Percentiles rank a stretch among this genome's conserved stretches.
Evolutionary conservation across 305 asterid species (phyloP).

Genomic region (Solanum chacoense): DNA sequence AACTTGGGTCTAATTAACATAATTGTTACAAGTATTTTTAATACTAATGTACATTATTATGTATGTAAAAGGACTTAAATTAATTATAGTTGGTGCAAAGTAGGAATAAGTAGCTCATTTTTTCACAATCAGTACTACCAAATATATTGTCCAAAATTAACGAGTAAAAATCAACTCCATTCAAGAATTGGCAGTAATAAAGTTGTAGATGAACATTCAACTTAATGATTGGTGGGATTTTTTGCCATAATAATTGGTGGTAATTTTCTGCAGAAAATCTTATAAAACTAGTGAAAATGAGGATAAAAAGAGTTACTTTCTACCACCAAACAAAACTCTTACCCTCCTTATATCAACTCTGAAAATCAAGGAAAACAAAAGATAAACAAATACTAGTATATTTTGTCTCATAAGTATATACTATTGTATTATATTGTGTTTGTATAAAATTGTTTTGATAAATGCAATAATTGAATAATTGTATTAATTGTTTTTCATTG

Average conservation of each 20-base stretch:
- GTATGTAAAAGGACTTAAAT: neutral
- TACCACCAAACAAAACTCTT: too few relatives aligned
- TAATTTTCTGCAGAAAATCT: neutral
- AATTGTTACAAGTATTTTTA: neutral
- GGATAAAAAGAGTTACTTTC: neutral
- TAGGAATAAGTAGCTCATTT: neutral
- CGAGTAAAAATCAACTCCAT: neutral
- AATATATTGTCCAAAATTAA: neutral
- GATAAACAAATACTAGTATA: too few relatives aligned
- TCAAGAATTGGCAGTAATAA: neutral
- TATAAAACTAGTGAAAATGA: neutral
- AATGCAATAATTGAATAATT: neutral
- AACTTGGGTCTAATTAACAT: neutral
- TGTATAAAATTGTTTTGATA: neutral
- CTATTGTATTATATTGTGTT: too few relatives aligned
- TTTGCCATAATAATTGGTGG: neutral
- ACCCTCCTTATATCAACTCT: too few relatives aligned
- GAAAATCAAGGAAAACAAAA: too few relatives aligned
- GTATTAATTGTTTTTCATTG: rapidly evolving
- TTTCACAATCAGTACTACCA: neutral
- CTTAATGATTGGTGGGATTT: neutral
- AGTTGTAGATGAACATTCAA: neutral
- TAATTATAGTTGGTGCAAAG: neutral
- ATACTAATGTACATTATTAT: neutral
- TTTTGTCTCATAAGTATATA: too few relatives aligned